Base-by-base conservation (phyloP, 805 yeast species). In the Citeromyces nyonsensis region DNA sequence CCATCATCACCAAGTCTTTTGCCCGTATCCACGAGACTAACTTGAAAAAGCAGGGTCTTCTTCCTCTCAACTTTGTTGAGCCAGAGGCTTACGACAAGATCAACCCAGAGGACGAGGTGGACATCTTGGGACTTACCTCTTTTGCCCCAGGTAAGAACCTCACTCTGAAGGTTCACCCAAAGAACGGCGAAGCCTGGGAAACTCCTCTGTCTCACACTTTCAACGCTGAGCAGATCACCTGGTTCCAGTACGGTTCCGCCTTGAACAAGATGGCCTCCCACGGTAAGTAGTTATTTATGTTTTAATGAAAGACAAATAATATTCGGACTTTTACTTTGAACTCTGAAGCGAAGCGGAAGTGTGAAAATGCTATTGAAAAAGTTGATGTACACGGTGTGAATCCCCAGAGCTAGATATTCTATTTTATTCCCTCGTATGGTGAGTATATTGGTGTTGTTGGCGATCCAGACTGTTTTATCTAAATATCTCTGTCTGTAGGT, bases 221-320 rank as follows among this genome's bases (percentile, higher is more conserved):
- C 73, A 91, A 91, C 73, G 40, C 57, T 42, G 96, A 91, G 70
- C 98, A 88, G 72, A 81, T 88, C 56, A 96, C 83, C 59, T 88
- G 97, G 97, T 88, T 88, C 81, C 88, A 83, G 73, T 75, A 79
- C 52, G 98, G 98, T 69, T 85, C 96, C 48, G 98, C 98, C 59
- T 78, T 91, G 67, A 91, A 91, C 83, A 83, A 79, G 72, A 83
- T 85, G 59, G 52, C 52, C 24, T 11, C 24, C 34, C 35, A 38
- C 33, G 39, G 36, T 33, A 38, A 47, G 35, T 41, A 45, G 41
- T 33, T 33, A 26, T 12, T 29, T 10, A 29, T 18, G 11, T 18
- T 22, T 29, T 18, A 18, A 18, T 18, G 22, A 18, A 18, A 18
- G 22, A 18, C 22, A 18, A 7, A 18, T 18, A 18, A 18, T 18